These are phyloP conservation scores for Amanita subjunquillea DNA, from an alignment of 768 basidiomycete species.

Conservation along the genomic window DNA sequence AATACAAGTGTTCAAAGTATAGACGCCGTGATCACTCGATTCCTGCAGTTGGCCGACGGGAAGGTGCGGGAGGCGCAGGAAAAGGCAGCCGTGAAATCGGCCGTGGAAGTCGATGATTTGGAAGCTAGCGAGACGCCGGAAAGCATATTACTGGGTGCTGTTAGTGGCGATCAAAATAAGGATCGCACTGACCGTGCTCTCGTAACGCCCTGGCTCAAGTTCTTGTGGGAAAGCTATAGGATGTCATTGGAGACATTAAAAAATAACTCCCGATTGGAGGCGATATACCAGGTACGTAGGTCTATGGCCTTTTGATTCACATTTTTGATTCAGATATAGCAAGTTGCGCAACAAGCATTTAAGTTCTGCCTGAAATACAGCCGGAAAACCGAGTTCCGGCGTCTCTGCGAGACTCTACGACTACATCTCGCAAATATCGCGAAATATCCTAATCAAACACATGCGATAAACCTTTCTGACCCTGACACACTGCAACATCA, in stretches of 20 bases:
- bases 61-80: conserved; percentile 83
- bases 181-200: conserved; percentile 91
- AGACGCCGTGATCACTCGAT: conserved; percentile 81
- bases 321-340: conserved; percentile 29
- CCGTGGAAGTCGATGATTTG: conserved; percentile 85
- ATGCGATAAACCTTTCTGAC: conserved; percentile 92
- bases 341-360: conserved; percentile 96
- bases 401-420: conserved; percentile 91
- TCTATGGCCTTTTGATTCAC: background rate
- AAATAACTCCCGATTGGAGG: conserved; percentile 87
- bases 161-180: conserved; percentile 83
- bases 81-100: conserved; percentile 68
- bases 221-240: conserved; percentile 98
- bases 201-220: conserved; percentile 96
- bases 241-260: conserved; percentile 93
- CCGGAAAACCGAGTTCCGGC: conserved; percentile 94
- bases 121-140: conserved; percentile 95
- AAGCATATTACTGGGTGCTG: conserved; percentile 82
- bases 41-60: conserved; percentile 70
- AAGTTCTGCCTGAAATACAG: conserved; percentile 90
- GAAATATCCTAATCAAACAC: conserved; percentile 89
- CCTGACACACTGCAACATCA: conserved; percentile 91
- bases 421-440: conserved; percentile 91
- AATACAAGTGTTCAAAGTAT: conserved; percentile 86
- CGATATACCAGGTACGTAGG: conserved; percentile 78